Evolutionary conservation across 352 stramenopile species (phyloP), one percentile per base, ranked within the genome.

Genomic region (Lagenidium giganteum): DNA sequence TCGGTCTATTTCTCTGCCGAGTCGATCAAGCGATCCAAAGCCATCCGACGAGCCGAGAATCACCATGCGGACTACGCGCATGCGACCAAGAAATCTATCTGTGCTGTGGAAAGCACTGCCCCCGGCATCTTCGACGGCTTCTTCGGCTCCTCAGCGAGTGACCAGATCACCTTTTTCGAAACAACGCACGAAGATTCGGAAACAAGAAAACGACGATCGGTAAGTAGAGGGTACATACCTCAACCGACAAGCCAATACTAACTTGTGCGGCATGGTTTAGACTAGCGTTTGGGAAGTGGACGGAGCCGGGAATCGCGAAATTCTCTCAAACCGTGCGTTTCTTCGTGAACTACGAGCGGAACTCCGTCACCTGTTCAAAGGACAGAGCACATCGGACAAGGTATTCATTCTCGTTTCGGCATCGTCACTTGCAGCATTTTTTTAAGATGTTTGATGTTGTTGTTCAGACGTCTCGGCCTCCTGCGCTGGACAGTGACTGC

Each of bases 211-310:
- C 28, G 57, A 55, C 26, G 42, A 5, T 67, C 64, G 49, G 70
- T 83, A 36, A 22, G 60, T 47, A 14, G 28, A 38, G 24, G 20
- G 30, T n/a, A n/a, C n/a, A n/a, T n/a, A n/a, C n/a, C n/a, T n/a
- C n/a, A n/a, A n/a, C n/a, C n/a, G n/a, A n/a, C n/a, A n/a, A n/a
- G n/a, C n/a, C n/a, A n/a, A n/a, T n/a, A n/a, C 13, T 22, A 18
- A 41, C 16, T 36, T 11, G 13, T 18, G 14, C 12, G n/a, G 11
- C 5, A 25, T n/a, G n/a, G 47, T 45, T 16, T 42, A 86, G 71
- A 84, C 74, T 33, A 67, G 69, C 21, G 74, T 87, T 21, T 87
- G 74, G 74, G 74, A 87, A 57, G 71, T 87, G 38, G 74, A 87
- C 37, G 59, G 65, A 23, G 67, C 68, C 0, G 51, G 61, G 0